Evolutionary conservation across 805 yeast species (phyloP).

Genomic region (Lipomyces kockii): DNA sequence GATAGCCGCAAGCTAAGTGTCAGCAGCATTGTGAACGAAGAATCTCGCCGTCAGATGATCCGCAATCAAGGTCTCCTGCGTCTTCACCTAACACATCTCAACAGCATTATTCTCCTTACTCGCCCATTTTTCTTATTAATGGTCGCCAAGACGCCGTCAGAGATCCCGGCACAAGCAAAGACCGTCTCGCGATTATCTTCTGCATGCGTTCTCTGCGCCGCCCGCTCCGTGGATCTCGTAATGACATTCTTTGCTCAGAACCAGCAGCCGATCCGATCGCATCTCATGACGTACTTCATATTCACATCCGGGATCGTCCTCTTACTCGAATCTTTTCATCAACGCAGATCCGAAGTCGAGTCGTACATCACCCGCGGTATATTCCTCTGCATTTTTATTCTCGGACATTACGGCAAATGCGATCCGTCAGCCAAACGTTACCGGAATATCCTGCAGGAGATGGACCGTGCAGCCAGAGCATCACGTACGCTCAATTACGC

Average conservation of each 20-base stretch:
- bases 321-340: conserved; percentile 34
- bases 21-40: conserved; percentile 14
- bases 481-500: conserved; percentile 30
- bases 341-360: conserved; percentile 36
- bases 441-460: conserved; percentile 34
- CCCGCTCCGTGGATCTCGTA: conserved; percentile 36
- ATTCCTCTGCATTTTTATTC: conserved; percentile 34
- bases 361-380: conserved; percentile 36
- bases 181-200: conserved; percentile 34
- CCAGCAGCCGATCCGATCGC: conserved; percentile 36
- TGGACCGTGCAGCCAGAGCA: conserved; percentile 38
- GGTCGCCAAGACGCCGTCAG: conserved; percentile 35
- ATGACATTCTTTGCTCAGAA: conserved; percentile 37
- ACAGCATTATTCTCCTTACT: conserved; percentile 38
- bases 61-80: conserved; percentile 36
- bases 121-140: conserved; percentile 37
- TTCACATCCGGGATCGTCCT: conserved; percentile 35
- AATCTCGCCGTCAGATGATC: conserved; percentile 37
- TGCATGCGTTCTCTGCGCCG: conserved; percentile 36
- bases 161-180: conserved; percentile 22
- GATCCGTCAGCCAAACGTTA: conserved; percentile 37
- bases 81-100: conserved; percentile 38
- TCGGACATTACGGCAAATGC: conserved; percentile 36
- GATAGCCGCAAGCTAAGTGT: conserved; percentile 8
- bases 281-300: conserved; percentile 35